phyloP scores from a whole-genome alignment of 164 flowering plant species.

The Aristolochia fimbriata region DNA sequence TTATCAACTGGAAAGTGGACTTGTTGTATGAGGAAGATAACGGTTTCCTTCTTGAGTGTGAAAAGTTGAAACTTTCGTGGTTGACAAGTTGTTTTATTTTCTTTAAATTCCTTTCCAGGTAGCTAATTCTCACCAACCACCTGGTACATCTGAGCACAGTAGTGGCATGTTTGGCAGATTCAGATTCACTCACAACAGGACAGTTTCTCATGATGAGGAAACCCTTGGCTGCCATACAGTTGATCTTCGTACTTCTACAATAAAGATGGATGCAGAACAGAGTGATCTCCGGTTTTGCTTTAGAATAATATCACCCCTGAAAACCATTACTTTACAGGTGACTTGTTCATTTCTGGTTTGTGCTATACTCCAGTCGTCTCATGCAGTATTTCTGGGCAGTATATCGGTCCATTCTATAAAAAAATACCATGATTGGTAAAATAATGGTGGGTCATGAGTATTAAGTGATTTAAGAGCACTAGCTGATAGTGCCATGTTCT shows the following conservation, averaged over 20 bases:
- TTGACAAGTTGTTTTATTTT: neutral
- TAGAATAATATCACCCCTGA: conserved; percentile 74
- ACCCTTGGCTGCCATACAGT: conserved; percentile 49
- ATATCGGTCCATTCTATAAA: too few relatives aligned
- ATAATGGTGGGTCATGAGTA: too few relatives aligned
- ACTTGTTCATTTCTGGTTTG: neutral
- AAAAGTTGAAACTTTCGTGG: neutral
- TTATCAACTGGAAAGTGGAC: too few relatives aligned
- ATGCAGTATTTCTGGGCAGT: too few relatives aligned
- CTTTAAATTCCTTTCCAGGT: conserved; percentile 30
- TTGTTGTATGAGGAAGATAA: too few relatives aligned
- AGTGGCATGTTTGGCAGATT: conserved; percentile 80
- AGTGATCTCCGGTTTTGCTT: conserved; percentile 82
- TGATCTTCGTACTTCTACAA: conserved; percentile 67
- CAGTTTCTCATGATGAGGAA: conserved; percentile 43
- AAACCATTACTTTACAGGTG: conserved; percentile 84
- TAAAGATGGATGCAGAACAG: conserved; percentile 90
- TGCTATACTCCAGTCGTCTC: neutral
- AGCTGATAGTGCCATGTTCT: too few relatives aligned
- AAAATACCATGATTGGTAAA: too few relatives aligned
- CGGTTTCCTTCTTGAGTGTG: too few relatives aligned
- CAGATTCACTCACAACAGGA: conserved; percentile 44
- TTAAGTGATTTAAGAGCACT: too few relatives aligned
- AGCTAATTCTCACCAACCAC: conserved; percentile 35
- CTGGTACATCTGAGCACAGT: conserved; percentile 35